Conservation (phyloP, 495 filamentous ascomycete species). For the Parathielavia appendiculata region DNA sequence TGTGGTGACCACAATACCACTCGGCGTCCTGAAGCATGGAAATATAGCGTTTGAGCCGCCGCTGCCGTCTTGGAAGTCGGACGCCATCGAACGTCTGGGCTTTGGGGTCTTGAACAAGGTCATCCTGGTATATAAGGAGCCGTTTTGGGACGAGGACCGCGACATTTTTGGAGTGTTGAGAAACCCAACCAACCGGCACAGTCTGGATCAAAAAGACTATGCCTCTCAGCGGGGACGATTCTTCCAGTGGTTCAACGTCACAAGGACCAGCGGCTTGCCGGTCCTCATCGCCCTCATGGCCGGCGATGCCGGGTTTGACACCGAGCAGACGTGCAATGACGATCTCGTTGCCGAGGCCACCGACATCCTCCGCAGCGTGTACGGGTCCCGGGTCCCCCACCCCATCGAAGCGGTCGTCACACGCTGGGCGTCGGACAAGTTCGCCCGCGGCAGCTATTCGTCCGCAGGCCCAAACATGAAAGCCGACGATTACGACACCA, state of each 20-base stretch:
- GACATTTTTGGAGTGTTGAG: slow-evolving; percentile 94
- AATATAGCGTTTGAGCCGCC: slow-evolving; percentile 73
- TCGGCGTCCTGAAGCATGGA: slow-evolving; percentile 81
- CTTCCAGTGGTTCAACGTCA: slow-evolving; percentile 96
- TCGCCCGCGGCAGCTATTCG: slow-evolving; percentile 88
- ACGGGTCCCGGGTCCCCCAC: slow-evolving; percentile 51
- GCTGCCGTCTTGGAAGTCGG: slow-evolving; percentile 78
- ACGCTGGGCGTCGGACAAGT: slow-evolving; percentile 86
- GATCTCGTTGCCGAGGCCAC: slow-evolving; percentile 76
- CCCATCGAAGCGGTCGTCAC: slow-evolving; percentile 88
- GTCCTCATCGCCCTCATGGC: slow-evolving; percentile 92
- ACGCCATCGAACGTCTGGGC: slow-evolving; percentile 78
- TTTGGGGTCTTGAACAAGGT: slow-evolving; percentile 96
- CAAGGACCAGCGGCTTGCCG: slow-evolving; percentile 80
- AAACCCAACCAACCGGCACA: slow-evolving; percentile 53
- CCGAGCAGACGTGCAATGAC: slow-evolving; percentile 68
- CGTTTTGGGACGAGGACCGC: slow-evolving; percentile 88
- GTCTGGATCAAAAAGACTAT: slow-evolving; percentile 50
- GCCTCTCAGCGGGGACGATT: slow-evolving; percentile 65
- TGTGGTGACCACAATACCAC: slow-evolving; percentile 79
- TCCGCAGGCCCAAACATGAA: slow-evolving; percentile 77
- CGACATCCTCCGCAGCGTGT: slow-evolving; percentile 61
- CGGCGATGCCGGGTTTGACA: slow-evolving; percentile 85
- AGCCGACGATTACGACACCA: slow-evolving; percentile 85
- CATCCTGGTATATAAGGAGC: slow-evolving; percentile 78